Percentiles rank a stretch among this genome's conserved stretches.
Conservation (phyloP, 2,329 filamentous ascomycete genomes). For the Daldinia eschscholtzii region DNA sequence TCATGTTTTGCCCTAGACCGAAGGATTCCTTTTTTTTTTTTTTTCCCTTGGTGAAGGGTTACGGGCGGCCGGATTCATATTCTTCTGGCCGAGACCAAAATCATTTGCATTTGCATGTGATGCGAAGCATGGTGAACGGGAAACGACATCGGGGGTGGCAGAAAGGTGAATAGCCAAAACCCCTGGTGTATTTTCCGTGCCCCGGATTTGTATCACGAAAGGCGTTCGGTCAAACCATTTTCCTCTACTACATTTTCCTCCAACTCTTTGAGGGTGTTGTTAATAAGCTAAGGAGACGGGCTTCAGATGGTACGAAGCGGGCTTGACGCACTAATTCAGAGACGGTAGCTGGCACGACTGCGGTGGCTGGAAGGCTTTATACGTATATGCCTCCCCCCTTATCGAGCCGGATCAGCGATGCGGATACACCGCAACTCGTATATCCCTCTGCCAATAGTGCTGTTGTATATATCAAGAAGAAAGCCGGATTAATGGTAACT, state of each 20-base stretch:
- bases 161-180: background rate
- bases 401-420: background rate
- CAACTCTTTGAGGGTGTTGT: constrained; percentile 18
- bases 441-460: constrained; percentile 14
- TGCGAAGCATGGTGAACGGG: constrained; percentile 26
- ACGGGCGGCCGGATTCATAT: constrained; percentile 30
- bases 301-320: constrained; percentile 17
- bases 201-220: constrained; percentile 32
- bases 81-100: constrained; percentile 36
- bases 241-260: constrained; percentile 19
- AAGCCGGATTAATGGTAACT: constrained; percentile 38
- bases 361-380: constrained; percentile 16
- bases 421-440: constrained; percentile 14
- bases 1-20: constrained; percentile 40
- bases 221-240: constrained; percentile 26
- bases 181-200: constrained; percentile 7
- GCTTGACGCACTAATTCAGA: constrained; percentile 16
- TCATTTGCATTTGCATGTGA: constrained; percentile 43
- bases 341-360: constrained; percentile 21
- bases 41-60: constrained; percentile 22
- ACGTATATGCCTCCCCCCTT: background rate
- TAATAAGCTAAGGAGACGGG: constrained; percentile 30
- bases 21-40: constrained; percentile 22
- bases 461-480: constrained; percentile 40
- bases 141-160: constrained; percentile 8